A percentile compares a stretch with the other conserved stretches of the same genome.
Evolutionary conservation across 2,329 filamentous ascomycete genomes (phyloP).

Genomic region (Teratosphaeria epicoccoides): DNA sequence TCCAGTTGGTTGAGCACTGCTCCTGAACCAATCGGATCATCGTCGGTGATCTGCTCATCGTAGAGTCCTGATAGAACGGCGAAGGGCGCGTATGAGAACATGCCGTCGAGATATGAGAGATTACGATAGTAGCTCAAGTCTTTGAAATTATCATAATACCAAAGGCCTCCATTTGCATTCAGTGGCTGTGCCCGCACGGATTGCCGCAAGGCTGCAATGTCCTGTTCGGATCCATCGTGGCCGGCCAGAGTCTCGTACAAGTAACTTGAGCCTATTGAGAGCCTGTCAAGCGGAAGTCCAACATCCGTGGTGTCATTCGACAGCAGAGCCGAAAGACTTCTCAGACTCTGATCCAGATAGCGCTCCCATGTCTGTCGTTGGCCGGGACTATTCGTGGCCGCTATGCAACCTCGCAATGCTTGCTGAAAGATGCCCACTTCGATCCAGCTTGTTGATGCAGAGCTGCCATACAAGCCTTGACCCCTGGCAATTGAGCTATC

Average conservation of each 20-base stretch:
- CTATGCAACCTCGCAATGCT: constrained; percentile 17
- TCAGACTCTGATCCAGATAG: constrained; percentile 13
- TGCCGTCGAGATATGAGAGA: constrained; percentile 45
- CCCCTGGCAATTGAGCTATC: constrained; percentile 23
- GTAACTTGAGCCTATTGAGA: constrained; percentile 22
- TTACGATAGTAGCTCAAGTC: constrained; percentile 33
- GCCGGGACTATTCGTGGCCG: constrained; percentile 7
- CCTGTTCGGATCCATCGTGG: constrained; percentile 1
- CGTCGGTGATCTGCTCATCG: constrained; percentile 3
- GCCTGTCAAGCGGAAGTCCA: constrained; percentile 21
- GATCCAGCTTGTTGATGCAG: constrained; percentile 15
- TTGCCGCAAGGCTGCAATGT: constrained; percentile 13
- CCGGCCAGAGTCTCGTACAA: constrained; percentile 12
- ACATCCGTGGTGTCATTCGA: constrained; percentile 14
- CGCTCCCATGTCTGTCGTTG: constrained; percentile 6
- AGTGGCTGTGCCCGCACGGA: constrained; percentile 22
- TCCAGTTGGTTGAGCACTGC: constrained; percentile 33
- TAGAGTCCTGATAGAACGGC: constrained; percentile 20
- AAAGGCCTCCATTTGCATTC: constrained; percentile 23
- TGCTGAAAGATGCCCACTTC: constrained; percentile 28
- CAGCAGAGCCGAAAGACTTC: constrained; percentile 11
- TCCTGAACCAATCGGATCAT: constrained; percentile 10
- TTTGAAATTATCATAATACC: constrained; percentile 24
- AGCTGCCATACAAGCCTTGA: constrained; percentile 20
- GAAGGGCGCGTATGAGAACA: constrained; percentile 41